Base-by-base conservation (phyloP, 2,329 filamentous ascomycete species). In the Colletotrichum camelliae region DNA sequence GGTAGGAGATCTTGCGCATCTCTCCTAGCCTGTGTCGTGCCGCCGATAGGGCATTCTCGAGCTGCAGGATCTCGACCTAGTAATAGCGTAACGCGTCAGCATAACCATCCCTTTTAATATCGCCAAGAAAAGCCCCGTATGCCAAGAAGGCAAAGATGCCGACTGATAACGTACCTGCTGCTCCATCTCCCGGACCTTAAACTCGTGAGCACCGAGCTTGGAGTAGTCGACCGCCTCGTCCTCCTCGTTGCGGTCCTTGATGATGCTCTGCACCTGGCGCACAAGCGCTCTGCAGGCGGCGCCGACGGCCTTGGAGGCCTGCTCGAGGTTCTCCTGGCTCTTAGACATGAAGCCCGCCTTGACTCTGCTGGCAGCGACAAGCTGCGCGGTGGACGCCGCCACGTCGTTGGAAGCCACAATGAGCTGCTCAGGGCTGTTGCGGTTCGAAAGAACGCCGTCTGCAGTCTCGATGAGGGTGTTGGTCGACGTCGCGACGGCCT, bases 161-260 rank as follows among this genome's bases (percentile, higher is more conserved):
- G 64, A 21, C 2, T 77, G 18, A 1, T 75, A 82, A 65, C 85
- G 82, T 89, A 98, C 96, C 94, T 99, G 97, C 84, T 99, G 97
- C 88, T 99, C 97, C 97, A 99, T 99, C 88, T 99, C 96, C 80
- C 94, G 91, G 67, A 98, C 96, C 90, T 99, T 99, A 89, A 99
- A 98, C 87, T 99, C 97, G 85, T 98, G 96, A 37, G 94, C 93
- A 77, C 95, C 96, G 62, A 99, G 88, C 87, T 96, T 95, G 58
- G 91, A 89, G 85, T 98, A 99, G 84, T 99, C 97, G 27, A 97
- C 92, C 67, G 91, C 89, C 43, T 96, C 95, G 58, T 94, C 94
- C 77, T 95, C 95, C 79, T 91, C 90, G 83, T 95, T 93, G 81
- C 95, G 93, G 85, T 97, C 94, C 83, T 94, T 94, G 85, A 99